Percentiles rank a stretch among this genome's conserved stretches.
Evolutionary conservation across 2,329 filamentous ascomycete species (phyloP).

Genomic region (Fusarium sp.): DNA sequence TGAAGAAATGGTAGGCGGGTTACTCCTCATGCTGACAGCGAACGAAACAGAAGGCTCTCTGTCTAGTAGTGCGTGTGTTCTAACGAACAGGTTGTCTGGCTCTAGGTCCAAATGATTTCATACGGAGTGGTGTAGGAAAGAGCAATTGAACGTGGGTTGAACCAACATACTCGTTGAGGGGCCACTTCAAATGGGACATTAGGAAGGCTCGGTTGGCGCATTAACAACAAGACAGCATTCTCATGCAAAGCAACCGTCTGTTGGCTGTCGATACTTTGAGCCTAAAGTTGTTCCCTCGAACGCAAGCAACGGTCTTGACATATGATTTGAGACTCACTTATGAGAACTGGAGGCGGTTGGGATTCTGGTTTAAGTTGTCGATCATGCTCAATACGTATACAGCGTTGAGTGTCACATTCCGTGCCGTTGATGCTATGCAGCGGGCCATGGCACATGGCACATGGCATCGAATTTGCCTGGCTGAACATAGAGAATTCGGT

Average conservation of each 20-base stretch:
- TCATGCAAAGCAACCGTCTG: slow-evolving; percentile 24
- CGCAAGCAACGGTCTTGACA: background rate
- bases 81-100: background rate
- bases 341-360: slow-evolving; percentile 26
- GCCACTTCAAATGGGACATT: background rate
- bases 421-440: slow-evolving; percentile 40
- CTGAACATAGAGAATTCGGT: slow-evolving; percentile 19
- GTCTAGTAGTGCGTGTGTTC: slow-evolving; percentile 1
- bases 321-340: slow-evolving; percentile 1
- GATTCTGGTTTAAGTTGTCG: slow-evolving; percentile 24
- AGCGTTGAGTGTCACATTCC: slow-evolving; percentile 44
- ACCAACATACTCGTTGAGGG: slow-evolving; percentile 19
- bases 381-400: slow-evolving; percentile 34
- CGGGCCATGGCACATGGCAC: slow-evolving; percentile 31
- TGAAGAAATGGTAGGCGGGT: slow-evolving; percentile 7
- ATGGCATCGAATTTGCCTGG: slow-evolving; percentile 33
- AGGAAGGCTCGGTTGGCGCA: background rate
- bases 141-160: slow-evolving; percentile 10
- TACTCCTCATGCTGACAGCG: slow-evolving; percentile 8
- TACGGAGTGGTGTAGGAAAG: background rate
- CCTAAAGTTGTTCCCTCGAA: background rate
- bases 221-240: background rate
- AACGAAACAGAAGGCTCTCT: slow-evolving; percentile 9
- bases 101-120: slow-evolving; percentile 18
- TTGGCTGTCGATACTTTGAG: slow-evolving; percentile 4